These are phyloP conservation scores for Flaveria sonorensis DNA, from an alignment of 129 eudicot species.

Conservation along the genomic window DNA sequence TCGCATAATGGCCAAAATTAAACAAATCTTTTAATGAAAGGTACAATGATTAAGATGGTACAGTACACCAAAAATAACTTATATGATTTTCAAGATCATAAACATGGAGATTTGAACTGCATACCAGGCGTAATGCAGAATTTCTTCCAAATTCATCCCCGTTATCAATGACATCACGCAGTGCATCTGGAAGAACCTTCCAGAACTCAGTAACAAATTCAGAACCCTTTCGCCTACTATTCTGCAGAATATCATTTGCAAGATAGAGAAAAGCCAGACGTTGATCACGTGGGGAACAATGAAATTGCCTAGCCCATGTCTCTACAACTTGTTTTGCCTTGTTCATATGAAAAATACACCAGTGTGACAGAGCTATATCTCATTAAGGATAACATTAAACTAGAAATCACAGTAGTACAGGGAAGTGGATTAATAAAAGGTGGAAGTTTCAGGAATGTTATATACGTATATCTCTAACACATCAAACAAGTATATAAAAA, in stretches of 20 bases:
- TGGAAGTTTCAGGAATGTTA: not conserved
- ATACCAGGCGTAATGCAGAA: conserved; percentile 82
- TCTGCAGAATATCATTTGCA: conserved; percentile 93
- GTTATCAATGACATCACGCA: conserved; percentile 70
- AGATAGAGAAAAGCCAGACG: conserved; percentile 91
- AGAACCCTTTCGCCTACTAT: conserved; percentile 89
- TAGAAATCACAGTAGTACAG: not conserved
- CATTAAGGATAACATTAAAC: conserved; percentile 41
- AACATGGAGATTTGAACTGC: not conserved
- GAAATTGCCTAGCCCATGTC: conserved; percentile 87
- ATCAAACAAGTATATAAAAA: not conserved
- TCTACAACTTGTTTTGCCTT: conserved; percentile 94
- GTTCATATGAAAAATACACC: conserved; percentile 99
- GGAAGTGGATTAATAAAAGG: not conserved
- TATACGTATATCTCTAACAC: not conserved
- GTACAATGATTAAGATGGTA: not conserved
- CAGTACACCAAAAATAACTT: not conserved
- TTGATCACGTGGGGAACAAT: conserved; percentile 81
- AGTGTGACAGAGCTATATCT: conserved; percentile 81
- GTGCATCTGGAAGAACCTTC: conserved; percentile 98
- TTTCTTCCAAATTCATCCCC: conserved; percentile 73
- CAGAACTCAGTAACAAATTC: conserved; percentile 91
- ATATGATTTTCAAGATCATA: not conserved
- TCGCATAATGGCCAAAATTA: not conserved
- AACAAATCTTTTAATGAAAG: not conserved